Base-by-base conservation (phyloP, 257 asterid genomes). In the Striga asiatica region DNA sequence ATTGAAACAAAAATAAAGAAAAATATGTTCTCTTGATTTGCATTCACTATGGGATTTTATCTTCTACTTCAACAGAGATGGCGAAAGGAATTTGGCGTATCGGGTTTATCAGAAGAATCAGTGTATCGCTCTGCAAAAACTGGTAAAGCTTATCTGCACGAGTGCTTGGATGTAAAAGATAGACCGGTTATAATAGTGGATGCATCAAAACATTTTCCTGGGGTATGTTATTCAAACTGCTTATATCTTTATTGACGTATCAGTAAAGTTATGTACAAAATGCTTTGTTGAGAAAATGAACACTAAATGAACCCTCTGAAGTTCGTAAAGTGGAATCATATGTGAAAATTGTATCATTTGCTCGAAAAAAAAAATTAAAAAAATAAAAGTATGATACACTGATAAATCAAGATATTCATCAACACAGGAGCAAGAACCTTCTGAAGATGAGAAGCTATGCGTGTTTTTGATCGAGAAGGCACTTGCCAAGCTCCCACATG, bases 401-500 rank as follows among this genome's bases (percentile, higher is more conserved):
- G 41, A 27, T 12, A 57, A n/a, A 11, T 37, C 55, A 21, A 37
- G 27, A 28, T 52, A 22, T 62, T 16, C 46, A 22, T 57, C 14
- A n/a, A 45, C 1, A 45, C 82, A 77, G 88, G 78, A 73, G 82
- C 69, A 49, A 50, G 81, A 68, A 12, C 53, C 9, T 23, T 2
- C 12, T 55, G 94, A 87, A 69, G 98, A 91, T 58, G 84, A 91
- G 78, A 78, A 79, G 78, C 79, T 91, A 10, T 78, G 96, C 31
- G 82, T 78, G 16, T 87, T 76, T 69, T 69, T 84, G 66, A 76
- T 91, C 58, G 96, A 91, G 74, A 91, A 87, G 76, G 96, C 96
- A 39, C 58, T 91, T 19, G 70, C 72, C 58, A 78, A 57, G 74
- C 77, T 80, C 61, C 95, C 94, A 8, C 51, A 54, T 6, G 93